Evolutionary conservation across 495 filamentous ascomycete species (phyloP), one percentile per base, ranked within the genome.

Genomic region (Hypoxylon intermedium): DNA sequence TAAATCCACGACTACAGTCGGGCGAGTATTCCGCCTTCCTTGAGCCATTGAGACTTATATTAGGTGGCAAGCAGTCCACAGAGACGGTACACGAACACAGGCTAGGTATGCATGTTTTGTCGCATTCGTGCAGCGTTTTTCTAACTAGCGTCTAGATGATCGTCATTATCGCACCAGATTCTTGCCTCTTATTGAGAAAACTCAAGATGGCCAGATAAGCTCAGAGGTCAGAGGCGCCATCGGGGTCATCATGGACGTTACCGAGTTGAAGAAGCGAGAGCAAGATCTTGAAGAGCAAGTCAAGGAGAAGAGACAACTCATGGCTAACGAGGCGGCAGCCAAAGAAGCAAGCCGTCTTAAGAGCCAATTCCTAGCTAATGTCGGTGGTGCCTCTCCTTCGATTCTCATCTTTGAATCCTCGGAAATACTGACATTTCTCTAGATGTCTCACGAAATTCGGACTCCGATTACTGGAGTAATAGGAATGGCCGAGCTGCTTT

Each of bases 371-470:
- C 72, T 88, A n/a, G 85, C 85, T 1, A 87, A 85, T 52, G 75
- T 78, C 40, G 52, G 75, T 50, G 0, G 11, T 34, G 9, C 24
- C 24, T 52, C n/a, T 2, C 31, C 9, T 45, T 33, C 5, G 2
- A 33, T 19, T 5, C 15, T 6, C 16, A 3, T 13, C 13, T 0
- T 31, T 3, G 9, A 19, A 21, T 55, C 20, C 40, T 20, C n/a
- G 5, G 18, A 16, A 13, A 26, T 43, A n/a, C 20, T 65, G 15
- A 65, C 52, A 24, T 1, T 1, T 18, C 9, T 16, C 5, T 40
- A 89, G 74, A 96, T 96, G 90, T 89, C 85, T 18, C 92, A 96
- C 72, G 92, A 96, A 72, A 91, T 97, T 51, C 82, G 92, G 36
- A 96, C 92, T 2, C 80, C 79, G 4, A 80, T 82, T 26, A 76